Evolutionary conservation across 2,329 filamentous ascomycete species (phyloP).

Genomic region (Ceratocystis colombiana): DNA sequence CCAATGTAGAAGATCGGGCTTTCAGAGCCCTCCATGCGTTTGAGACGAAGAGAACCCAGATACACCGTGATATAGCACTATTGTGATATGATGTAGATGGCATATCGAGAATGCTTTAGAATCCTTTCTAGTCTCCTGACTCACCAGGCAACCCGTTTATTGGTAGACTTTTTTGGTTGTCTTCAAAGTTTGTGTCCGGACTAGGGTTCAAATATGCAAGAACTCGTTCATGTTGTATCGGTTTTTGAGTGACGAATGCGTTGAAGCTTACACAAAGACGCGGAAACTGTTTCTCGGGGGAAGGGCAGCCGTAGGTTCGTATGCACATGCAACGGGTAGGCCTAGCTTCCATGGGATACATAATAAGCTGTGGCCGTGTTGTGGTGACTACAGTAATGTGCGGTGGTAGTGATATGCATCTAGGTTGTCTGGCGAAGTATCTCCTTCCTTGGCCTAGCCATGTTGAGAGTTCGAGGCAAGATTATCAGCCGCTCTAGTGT

Average conservation of each 20-base stretch:
- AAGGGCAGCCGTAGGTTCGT: constrained; percentile 34
- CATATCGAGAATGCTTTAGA: background rate
- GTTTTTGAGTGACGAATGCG: constrained; percentile 32
- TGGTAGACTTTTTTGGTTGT: background rate
- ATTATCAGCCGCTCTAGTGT: constrained; percentile 33
- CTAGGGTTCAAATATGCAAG: constrained; percentile 32
- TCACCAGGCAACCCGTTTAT: background rate
- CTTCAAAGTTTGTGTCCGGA: background rate
- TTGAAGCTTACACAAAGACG: constrained; percentile 38
- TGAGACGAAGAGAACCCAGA: background rate
- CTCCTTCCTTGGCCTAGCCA: no score
- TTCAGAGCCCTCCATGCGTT: background rate
- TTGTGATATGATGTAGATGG: background rate
- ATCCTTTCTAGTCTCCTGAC: background rate
- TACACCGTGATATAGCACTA: background rate
- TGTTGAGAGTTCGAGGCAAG: constrained; percentile 29
- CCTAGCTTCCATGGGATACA: constrained; percentile 30
- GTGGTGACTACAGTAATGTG: no score
- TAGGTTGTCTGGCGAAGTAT: background rate
- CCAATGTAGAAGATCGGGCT: background rate
- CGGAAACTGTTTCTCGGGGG: constrained; percentile 31
- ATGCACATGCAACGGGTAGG: constrained; percentile 28
- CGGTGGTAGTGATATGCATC: background rate
- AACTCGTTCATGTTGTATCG: constrained; percentile 31
- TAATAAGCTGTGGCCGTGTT: background rate